Evolutionary conservation across 306 rosid genomes (phyloP), one percentile per base, ranked within the genome.

Genomic region (Acacia acuminata): DNA sequence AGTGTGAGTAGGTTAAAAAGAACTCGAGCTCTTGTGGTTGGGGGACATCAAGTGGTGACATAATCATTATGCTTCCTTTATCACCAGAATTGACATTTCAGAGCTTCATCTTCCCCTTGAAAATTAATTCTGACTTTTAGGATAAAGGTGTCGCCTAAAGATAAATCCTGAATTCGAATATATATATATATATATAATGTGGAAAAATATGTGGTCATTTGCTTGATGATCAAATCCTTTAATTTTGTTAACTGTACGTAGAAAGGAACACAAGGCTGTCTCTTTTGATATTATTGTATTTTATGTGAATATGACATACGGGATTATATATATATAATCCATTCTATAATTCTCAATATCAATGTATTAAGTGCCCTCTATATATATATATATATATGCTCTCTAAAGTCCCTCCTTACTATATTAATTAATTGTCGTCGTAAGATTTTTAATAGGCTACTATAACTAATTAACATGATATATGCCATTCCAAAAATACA

Each of bases 11-110:
- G 66, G 14, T 58, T 55, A 56, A 60, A 60, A 3, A 58, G 25
- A 22, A 43, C 51, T 15, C 24, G 11, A 63, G 74, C 56, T 73
- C 38, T 58, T 56, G 30, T 43, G 56, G 50, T 40, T 25, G 32
- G 71, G 58, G 48, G 11, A 32, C 72, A 71, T 77, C 42, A 7
- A 71, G 85, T 81, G 84, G 86, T 56, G 56, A 72, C 91, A 86
- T 42, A 78, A 84, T 84, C 78, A 87, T 89, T 73, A 45, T 53
- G 77, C 68, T 84, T 86, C 81, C 84, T 79, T 47, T 60, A 61
- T 20, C 81, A 12, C 81, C 30, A 43, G 66, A 70, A 22, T 63
- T 71, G 56, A 53, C 32, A 44, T 10, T 22, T 66, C 27, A 70
- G 19, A 32, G 38, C 44, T 20, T 14, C 66, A 55, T 76, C 84